Percentiles rank a stretch among this genome's conserved stretches.
These are phyloP conservation scores for Dalbergia cochinchinensis DNA, from an alignment of 306 rosid genomes.

Conservation along the genomic window DNA sequence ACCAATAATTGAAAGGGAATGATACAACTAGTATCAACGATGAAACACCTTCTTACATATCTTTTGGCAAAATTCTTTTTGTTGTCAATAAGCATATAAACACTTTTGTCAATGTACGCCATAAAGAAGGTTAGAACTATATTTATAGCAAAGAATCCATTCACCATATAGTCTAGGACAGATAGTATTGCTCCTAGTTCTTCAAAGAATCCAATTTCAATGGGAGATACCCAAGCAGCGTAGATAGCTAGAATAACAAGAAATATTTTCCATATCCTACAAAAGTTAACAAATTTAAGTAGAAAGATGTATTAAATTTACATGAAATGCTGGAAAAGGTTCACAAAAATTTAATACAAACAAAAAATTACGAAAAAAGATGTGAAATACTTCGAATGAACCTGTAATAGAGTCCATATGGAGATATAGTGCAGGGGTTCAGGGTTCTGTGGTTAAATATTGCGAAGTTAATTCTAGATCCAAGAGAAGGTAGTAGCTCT, in stretches of 20 bases:
- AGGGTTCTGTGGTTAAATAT: no score
- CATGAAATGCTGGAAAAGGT: no score
- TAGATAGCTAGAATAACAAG: constrained; percentile 76
- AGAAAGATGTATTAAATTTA: no score
- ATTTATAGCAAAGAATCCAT: constrained; percentile 76
- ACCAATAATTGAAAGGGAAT: no score
- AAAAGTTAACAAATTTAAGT: constrained; percentile 32
- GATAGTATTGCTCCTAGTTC: constrained; percentile 70
- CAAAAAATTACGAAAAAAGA: no score
- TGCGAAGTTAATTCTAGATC: no score
- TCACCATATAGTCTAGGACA: constrained; percentile 71
- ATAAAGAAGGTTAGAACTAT: constrained; percentile 84
- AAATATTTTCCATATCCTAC: constrained; percentile 80
- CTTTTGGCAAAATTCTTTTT: constrained; percentile 68
- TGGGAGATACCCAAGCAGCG: constrained; percentile 94
- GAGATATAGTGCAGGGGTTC: no score
- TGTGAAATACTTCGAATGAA: no score
- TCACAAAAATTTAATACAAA: no score
- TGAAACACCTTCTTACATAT: constrained; percentile 71
- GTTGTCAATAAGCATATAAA: constrained; percentile 71
- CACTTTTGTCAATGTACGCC: constrained; percentile 77
- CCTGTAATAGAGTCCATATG: no score
- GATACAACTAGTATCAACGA: constrained; percentile 48
- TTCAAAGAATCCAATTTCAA: constrained; percentile 83
- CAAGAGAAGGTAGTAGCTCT: no score